These are phyloP conservation scores for Remersonia thermophila DNA, from an alignment of 2,329 filamentous ascomycete genomes.

Conservation along the genomic window DNA sequence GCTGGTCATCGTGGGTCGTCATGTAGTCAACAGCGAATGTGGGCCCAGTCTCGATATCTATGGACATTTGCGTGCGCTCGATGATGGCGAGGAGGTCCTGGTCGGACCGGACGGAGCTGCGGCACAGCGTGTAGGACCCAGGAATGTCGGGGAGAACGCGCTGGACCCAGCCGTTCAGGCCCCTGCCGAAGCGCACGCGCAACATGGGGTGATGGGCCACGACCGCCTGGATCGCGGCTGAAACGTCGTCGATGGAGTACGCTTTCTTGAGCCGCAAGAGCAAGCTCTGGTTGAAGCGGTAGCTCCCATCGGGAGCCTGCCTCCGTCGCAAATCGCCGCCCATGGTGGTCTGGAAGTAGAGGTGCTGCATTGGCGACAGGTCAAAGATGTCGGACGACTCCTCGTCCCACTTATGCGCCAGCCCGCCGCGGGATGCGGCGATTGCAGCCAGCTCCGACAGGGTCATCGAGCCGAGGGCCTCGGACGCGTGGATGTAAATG, in stretches of 20 bases:
- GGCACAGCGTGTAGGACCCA: constrained; percentile 32
- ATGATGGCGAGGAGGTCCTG: constrained; percentile 31
- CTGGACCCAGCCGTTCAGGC: constrained; percentile 33
- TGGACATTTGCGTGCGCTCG: constrained; percentile 28
- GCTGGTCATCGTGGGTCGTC: constrained; percentile 31
- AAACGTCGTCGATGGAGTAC: constrained; percentile 31
- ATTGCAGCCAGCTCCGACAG: constrained; percentile 27
- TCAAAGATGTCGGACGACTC: constrained; percentile 28
- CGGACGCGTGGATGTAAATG: constrained; percentile 24
- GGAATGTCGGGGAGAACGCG: constrained; percentile 28
- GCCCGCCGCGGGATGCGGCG: constrained; percentile 22
- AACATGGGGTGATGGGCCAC: constrained; percentile 41
- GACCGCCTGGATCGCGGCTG: constrained; percentile 35
- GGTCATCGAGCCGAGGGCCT: constrained; percentile 27
- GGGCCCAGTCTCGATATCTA: constrained; percentile 38
- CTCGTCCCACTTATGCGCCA: constrained; percentile 23
- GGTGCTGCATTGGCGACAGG: constrained; percentile 41
- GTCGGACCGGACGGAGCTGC: constrained; percentile 28
- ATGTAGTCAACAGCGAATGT: constrained; percentile 39
- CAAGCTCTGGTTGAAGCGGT: constrained; percentile 40
- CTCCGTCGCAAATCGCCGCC: constrained; percentile 24
- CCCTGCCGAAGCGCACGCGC: constrained; percentile 30
- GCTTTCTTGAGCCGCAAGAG: constrained; percentile 32
- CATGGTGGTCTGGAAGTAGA: constrained; percentile 38
- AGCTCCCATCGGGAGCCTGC: constrained; percentile 23